Conservation (phyloP, 306 rosid species). For the Begonia masoniana region DNA sequence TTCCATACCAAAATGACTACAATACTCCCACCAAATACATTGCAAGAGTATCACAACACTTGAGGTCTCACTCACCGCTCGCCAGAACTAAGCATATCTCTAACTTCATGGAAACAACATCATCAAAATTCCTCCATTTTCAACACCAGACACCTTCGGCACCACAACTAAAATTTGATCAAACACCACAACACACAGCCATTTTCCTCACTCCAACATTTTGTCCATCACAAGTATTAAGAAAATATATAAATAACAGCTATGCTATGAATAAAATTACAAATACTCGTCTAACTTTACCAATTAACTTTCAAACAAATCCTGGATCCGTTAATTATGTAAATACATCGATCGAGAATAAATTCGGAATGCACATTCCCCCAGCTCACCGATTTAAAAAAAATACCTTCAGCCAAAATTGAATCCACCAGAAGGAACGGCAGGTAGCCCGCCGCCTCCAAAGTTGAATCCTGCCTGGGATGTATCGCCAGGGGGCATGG, state of each 20-base stretch:
- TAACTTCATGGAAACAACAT: background rate
- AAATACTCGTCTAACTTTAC: too few species aligned
- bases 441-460: constrained; percentile 38
- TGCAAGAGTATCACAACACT: too few species aligned
- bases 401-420: constrained; percentile 60
- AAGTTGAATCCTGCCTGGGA: constrained; percentile 63
- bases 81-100: too few species aligned
- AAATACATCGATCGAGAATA: too few species aligned
- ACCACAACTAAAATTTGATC: background rate
- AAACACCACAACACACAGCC: background rate
- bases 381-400: background rate
- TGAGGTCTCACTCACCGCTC: too few species aligned
- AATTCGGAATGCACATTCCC: too few species aligned
- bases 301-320: too few species aligned
- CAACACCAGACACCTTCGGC: background rate
- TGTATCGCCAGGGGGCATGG: constrained; percentile 84
- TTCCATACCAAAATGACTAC: too few species aligned
- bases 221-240: background rate
- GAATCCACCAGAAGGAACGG: constrained; percentile 85
- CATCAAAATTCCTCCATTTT: background rate
- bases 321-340: too few species aligned
- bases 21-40: too few species aligned
- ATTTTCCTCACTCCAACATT: background rate
- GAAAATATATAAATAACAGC: background rate
- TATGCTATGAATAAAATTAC: too few species aligned